Conservation (phyloP, 495 filamentous ascomycete genomes). For the Aspergillus diversus region DNA sequence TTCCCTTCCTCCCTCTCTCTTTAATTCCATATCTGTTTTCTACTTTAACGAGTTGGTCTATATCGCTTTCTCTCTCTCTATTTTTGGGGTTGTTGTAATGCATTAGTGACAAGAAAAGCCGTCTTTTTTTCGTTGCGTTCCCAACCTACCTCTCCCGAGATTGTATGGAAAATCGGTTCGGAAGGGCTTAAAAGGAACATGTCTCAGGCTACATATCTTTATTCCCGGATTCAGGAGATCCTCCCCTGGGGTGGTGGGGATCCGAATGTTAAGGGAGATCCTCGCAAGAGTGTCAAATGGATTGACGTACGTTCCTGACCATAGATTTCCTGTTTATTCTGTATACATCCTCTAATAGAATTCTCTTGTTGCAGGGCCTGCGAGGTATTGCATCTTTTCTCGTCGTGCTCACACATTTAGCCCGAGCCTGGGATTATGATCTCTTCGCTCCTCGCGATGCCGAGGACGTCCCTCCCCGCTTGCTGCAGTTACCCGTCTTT, state of each 20-base stretch:
- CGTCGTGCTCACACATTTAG: constrained; percentile 66
- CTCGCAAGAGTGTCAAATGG: constrained; percentile 67
- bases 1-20: constrained; percentile 3
- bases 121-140: not conserved
- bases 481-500: constrained; percentile 63
- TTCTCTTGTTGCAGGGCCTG: constrained; percentile 51
- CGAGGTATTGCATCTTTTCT: constrained; percentile 66
- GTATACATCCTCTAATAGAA: not conserved
- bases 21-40: constrained; percentile 5
- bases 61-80: constrained; percentile 3
- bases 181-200: constrained; percentile 30
- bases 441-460: constrained; percentile 59
- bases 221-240: constrained; percentile 36
- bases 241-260: constrained; percentile 40
- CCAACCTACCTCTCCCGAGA: not conserved
- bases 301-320: constrained; percentile 59
- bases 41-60: not conserved
- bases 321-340: not conserved
- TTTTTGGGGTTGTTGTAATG: constrained; percentile 12
- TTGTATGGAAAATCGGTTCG: not conserved
- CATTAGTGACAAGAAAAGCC: constrained; percentile 3
- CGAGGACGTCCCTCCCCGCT: constrained; percentile 48
- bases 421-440: constrained; percentile 60
- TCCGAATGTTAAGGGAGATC: constrained; percentile 39
- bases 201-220: constrained; percentile 31